phyloP scores from a whole-genome alignment of 331 rosid species.

The Cydonia oblonga region DNA sequence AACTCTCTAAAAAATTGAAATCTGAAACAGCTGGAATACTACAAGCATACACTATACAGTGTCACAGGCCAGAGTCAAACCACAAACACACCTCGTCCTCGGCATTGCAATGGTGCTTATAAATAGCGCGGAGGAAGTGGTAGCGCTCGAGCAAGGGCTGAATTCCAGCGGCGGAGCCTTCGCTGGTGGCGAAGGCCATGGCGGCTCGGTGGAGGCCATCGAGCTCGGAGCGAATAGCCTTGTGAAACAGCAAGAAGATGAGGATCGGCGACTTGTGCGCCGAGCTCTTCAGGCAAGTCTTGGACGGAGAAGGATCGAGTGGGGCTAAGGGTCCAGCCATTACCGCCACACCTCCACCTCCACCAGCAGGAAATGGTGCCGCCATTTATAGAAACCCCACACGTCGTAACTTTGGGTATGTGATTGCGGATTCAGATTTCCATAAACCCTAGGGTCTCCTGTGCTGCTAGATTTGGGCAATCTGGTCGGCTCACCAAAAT shows the following conservation, averaged over 20 bases:
- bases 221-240: conserved; percentile 81
- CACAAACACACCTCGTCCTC: conserved; percentile 73
- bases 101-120: conserved; percentile 83
- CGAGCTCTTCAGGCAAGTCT: conserved; percentile 13
- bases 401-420: not conserved
- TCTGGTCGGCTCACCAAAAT: not conserved
- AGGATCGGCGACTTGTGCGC: conserved; percentile 57
- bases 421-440: conserved; percentile 17
- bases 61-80: not conserved
- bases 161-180: conserved; percentile 29
- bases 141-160: conserved; percentile 50
- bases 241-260: conserved; percentile 72
- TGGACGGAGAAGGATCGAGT: conserved; percentile 23
- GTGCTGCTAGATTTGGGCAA: not conserved
- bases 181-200: conserved; percentile 64
- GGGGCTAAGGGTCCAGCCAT: conserved; percentile 26
- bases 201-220: conserved; percentile 71
- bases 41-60: not conserved
- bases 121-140: conserved; percentile 62
- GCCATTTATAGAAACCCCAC: conserved; percentile 13
- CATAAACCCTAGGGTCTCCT: not conserved
- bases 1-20: not conserved
- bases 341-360: conserved; percentile 30
- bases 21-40: not conserved
- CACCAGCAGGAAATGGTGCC: conserved; percentile 29